Base-by-base conservation (phyloP, 2,329 filamentous ascomycete species). In the Phoma sp. region DNA sequence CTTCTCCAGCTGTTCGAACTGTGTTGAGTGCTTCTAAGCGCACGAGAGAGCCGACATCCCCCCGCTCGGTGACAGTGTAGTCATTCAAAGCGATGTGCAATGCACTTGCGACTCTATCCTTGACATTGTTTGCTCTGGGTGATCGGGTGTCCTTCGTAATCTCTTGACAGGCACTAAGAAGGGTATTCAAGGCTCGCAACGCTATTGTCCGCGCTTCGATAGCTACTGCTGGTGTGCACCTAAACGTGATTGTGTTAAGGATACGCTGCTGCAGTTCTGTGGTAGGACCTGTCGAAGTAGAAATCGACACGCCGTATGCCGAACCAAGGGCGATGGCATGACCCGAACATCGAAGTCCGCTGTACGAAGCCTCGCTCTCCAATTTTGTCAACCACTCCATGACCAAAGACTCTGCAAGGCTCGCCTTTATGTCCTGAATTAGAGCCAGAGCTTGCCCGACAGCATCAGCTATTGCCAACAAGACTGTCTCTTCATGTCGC, bases 31-130 rank as follows among this genome's bases (percentile, higher is more conserved):
- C 93, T 72, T 93, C 89, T 4, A 93, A 79, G 3, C 95, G 84
- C 4, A 96, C 89, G 47, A 93, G 84, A 0, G 93, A 96, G 4
- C 95, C 95, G 43, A 98, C 83, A 68, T 99, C 95, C 13, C 95
- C 95, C 52, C 92, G 83, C 11, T 93, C 88, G 61, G 91, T 93
- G 3, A 91, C 93, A 0, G 91, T 96, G 68, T 98, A 98, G 70
- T 99, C 93, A 61, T 93, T 89, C 25, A 99, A 76, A 0, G 88
- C 77, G 25, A 66, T 65, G 25, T 73, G 67, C 6, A 77, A 52
- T 6, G 74, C 73, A 23, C 51, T 61, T 7, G 60, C 55, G 18
- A 76, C 60, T 36, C 68, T 66, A 9, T 61, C 55, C 45, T 58
- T 62, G 4, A 63, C 47, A 10, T 63, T 55, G 22, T 48, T 32